A percentile compares a stretch with the other conserved stretches of the same genome.
Evolutionary conservation across 2,329 filamentous ascomycete species (phyloP).

Genomic region (Acrocalymma vagum): DNA sequence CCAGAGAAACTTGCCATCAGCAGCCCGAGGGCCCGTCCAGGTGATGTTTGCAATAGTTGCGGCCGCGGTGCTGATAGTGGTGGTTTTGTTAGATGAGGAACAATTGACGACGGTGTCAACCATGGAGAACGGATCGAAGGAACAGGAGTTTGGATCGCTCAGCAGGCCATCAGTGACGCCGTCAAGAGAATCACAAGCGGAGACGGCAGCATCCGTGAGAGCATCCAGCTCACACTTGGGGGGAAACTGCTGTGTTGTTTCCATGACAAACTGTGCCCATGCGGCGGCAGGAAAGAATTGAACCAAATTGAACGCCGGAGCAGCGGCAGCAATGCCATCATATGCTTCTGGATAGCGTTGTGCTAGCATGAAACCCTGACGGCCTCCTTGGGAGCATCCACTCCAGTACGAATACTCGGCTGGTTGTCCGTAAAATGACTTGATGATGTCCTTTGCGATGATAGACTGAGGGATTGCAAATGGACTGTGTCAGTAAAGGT

Average conservation of each 20-base stretch:
- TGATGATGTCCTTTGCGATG: conserved; percentile 25
- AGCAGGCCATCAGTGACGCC: conserved; percentile 33
- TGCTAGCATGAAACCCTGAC: conserved; percentile 40
- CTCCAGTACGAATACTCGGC: conserved; percentile 42
- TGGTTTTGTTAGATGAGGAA: not conserved
- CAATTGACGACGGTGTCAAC: conserved; percentile 21
- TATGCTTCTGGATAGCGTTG: conserved; percentile 39
- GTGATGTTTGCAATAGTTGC: conserved; percentile 22
- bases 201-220: conserved; percentile 23
- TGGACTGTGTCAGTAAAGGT: conserved; percentile 28
- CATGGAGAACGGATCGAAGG: conserved; percentile 27
- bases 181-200: conserved; percentile 32
- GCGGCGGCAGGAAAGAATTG: conserved; percentile 13
- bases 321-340: conserved; percentile 40
- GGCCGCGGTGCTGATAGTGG: conserved; percentile 13
- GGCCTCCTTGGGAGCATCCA: conserved; percentile 44
- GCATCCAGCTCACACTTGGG: conserved; percentile 32
- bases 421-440: conserved; percentile 36
- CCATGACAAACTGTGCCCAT: conserved; percentile 34
- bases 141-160: conserved; percentile 25
- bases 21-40: conserved; percentile 20
- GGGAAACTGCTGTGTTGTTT: conserved; percentile 15
- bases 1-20: conserved; percentile 25
- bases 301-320: conserved; percentile 32
- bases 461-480: conserved; percentile 18